These are phyloP conservation scores for Nadsonia commutata DNA, from an alignment of 1,139 yeast species.

Conservation along the genomic window DNA sequence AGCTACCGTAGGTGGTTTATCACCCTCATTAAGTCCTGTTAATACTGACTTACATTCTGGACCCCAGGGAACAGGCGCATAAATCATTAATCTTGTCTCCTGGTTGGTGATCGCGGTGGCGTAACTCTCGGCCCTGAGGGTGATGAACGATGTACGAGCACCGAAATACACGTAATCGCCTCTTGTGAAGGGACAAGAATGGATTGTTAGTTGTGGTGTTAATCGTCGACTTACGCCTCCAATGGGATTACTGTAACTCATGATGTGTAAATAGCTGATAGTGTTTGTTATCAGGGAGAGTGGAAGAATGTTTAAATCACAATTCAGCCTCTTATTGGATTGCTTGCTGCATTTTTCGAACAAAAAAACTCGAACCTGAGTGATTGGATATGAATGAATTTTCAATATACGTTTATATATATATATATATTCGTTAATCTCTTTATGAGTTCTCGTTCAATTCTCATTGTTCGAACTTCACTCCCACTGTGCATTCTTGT, in stretches of 20 bases:
- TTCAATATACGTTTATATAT: neutral
- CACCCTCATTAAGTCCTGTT: conserved; percentile 27
- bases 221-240: conserved; percentile 33
- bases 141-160: conserved; percentile 40
- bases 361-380: conserved; percentile 1
- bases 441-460: no score
- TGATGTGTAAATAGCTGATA: neutral
- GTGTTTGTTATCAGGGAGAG: neutral
- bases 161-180: conserved; percentile 24
- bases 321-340: neutral
- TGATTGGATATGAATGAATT: neutral
- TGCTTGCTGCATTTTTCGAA: conserved; percentile 1
- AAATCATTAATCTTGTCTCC: conserved; percentile 27
- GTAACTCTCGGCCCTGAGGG: conserved; percentile 25
- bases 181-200: conserved; percentile 24
- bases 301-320: neutral
- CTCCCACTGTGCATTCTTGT: no score
- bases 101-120: conserved; percentile 11
- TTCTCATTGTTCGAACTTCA: no score
- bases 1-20: conserved; percentile 15
- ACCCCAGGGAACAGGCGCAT: conserved; percentile 51
- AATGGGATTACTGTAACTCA: conserved; percentile 16
- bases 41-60: conserved; percentile 27
- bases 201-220: conserved; percentile 31
- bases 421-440: neutral